A percentile compares a stretch with the other conserved stretches of the same genome.
These are phyloP conservation scores for Trypanosoma scelopori DNA, from an alignment of 208 protist genomes.

Conservation along the genomic window DNA sequence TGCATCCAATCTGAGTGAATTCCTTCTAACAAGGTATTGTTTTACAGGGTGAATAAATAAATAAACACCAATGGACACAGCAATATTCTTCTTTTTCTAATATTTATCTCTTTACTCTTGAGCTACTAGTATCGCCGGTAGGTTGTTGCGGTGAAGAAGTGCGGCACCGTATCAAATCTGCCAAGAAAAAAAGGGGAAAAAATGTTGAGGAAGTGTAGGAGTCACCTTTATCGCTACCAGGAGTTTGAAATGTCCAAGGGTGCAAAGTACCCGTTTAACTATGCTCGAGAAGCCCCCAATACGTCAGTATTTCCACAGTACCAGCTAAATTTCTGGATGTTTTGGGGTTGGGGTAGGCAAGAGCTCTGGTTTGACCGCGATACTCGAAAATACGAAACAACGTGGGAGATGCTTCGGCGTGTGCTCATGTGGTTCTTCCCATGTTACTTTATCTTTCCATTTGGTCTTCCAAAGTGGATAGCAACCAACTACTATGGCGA, in stretches of 20 bases:
- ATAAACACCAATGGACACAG: no score
- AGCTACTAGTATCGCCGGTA: no score
- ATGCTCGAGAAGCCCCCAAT: slow-evolving; percentile 83
- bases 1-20: no score
- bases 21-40: no score
- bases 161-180: no score
- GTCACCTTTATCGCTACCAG: slow-evolving; percentile 75
- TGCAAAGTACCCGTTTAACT: slow-evolving; percentile 86
- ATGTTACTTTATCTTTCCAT: slow-evolving; percentile 87
- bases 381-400: slow-evolving; percentile 83
- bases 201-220: slow-evolving; percentile 57
- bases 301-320: slow-evolving; percentile 87
- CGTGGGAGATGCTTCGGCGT: slow-evolving; percentile 82
- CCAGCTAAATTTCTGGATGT: slow-evolving; percentile 90
- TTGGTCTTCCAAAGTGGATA: slow-evolving; percentile 80
- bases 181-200: slow-evolving; percentile 15
- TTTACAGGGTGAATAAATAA: no score
- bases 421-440: slow-evolving; percentile 88
- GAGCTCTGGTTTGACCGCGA: slow-evolving; percentile 86
- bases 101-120: no score
- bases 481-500: slow-evolving; percentile 76
- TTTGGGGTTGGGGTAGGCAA: slow-evolving; percentile 83
- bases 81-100: no score
- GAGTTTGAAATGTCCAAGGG: slow-evolving; percentile 89
- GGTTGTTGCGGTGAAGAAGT: no score